A percentile compares a stretch with the other conserved stretches of the same genome.
Evolutionary conservation across 768 basidiomycete genomes (phyloP).

Genomic region (Leccinum variicolor): DNA sequence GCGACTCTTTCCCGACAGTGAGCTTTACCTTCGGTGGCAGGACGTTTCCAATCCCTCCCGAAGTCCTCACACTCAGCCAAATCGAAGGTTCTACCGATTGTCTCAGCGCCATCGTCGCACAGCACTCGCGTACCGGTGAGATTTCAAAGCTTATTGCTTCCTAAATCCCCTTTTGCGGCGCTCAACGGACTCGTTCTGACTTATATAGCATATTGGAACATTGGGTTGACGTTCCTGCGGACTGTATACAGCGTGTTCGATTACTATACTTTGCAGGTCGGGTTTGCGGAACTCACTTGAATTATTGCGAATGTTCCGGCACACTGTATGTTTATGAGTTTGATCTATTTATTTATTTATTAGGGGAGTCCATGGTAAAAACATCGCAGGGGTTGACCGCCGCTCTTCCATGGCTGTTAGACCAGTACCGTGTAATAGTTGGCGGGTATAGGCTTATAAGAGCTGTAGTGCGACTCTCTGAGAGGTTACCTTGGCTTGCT

Average conservation of each 20-base stretch:
- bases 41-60: neutral
- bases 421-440: no score
- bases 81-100: neutral
- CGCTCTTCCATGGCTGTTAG: no score
- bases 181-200: neutral
- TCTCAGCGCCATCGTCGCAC: neutral
- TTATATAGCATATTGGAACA: neutral
- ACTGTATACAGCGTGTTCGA: neutral
- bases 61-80: neutral
- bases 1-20: neutral
- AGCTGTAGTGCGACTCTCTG: no score
- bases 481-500: no score
- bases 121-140: neutral
- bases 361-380: no score
- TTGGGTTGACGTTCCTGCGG: neutral
- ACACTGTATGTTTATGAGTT: no score
- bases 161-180: neutral
- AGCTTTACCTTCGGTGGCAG: neutral
- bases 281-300: neutral
- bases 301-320: neutral
- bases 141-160: neutral
- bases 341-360: no score
- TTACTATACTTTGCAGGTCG: neutral
- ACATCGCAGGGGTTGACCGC: no score
- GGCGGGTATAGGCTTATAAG: no score